These are phyloP conservation scores for Hygrophoropsis aurantiaca DNA, from an alignment of 768 basidiomycete genomes.

Conservation along the genomic window DNA sequence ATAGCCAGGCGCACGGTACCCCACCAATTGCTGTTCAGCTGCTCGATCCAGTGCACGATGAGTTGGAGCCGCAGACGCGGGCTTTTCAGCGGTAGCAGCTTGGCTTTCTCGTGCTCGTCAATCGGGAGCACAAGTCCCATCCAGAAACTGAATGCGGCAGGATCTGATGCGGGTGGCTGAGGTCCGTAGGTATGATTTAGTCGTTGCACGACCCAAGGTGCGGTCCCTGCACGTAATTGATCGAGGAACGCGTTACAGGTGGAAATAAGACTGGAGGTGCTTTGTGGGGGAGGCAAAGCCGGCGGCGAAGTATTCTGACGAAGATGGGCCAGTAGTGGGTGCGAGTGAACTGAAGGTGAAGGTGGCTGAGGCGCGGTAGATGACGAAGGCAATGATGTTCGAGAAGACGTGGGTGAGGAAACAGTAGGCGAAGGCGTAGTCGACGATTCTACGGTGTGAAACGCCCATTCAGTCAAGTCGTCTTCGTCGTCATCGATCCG, in stretches of 20 bases:
- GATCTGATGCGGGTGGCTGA: conserved; percentile 63
- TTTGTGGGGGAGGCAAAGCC: conserved; percentile 10
- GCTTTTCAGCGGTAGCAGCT: conserved; percentile 79
- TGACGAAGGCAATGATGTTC: conserved; percentile 10
- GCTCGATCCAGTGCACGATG: conserved; percentile 94
- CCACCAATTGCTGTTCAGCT: conserved; percentile 59
- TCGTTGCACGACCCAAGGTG: conserved; percentile 92
- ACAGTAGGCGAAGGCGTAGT: conserved; percentile 12
- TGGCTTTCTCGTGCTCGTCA: conserved; percentile 86
- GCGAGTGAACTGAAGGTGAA: conserved; percentile 12
- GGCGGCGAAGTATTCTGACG: neutral
- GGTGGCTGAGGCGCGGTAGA: neutral
- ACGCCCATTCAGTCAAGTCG: conserved; percentile 26
- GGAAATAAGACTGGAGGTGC: conserved; percentile 38
- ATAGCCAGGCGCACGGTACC: conserved; percentile 13
- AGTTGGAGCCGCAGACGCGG: conserved; percentile 77
- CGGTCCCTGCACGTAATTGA: conserved; percentile 64
- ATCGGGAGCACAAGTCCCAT: conserved; percentile 89
- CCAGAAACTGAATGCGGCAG: conserved; percentile 80
- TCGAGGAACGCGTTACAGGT: conserved; percentile 62
- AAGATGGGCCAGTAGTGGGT: conserved; percentile 8
- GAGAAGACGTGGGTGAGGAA: conserved; percentile 16
- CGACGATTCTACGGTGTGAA: conserved; percentile 9
- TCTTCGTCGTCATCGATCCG: conserved; percentile 42
- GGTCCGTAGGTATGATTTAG: conserved; percentile 76